Conservation (phyloP, 2,329 filamentous ascomycete genomes). For the Colletotrichum destructivum region DNA sequence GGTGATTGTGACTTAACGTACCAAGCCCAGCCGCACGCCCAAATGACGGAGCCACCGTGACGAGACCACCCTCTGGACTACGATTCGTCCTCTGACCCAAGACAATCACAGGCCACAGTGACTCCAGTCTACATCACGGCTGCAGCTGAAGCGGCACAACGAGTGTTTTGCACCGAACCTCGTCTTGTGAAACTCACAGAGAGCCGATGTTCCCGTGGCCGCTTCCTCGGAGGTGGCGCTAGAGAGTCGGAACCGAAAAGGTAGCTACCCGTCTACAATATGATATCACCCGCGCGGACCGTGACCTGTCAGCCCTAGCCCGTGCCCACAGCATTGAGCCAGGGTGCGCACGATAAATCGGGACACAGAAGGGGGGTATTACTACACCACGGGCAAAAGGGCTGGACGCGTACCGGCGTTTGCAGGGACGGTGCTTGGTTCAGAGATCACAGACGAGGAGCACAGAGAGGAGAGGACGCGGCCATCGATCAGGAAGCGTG, state of each 20-base stretch:
- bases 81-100: conserved; percentile 13
- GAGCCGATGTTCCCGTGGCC: not conserved
- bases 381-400: not conserved
- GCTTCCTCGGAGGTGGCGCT: not conserved
- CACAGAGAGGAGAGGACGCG: not conserved
- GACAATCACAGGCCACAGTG: conserved; percentile 12
- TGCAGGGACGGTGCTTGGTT: conserved; percentile 5
- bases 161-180: not conserved
- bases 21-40: not conserved
- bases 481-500: not conserved
- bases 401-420: conserved; percentile 6
- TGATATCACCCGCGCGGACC: conserved; percentile 10
- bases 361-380: not conserved
- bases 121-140: not conserved
- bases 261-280: conserved; percentile 12
- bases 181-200: not conserved
- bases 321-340: conserved; percentile 1
- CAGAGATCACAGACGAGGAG: not conserved
- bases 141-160: not conserved
- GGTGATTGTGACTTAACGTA: too few relatives aligned
- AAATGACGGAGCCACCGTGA: not conserved
- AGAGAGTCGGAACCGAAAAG: not conserved
- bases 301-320: conserved; percentile 11
- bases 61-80: not conserved
- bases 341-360: conserved; percentile 4